Evolutionary conservation across 2,329 filamentous ascomycete species (phyloP), one percentile per base, ranked within the genome.

Genomic region (Hypoxylon sp.): DNA sequence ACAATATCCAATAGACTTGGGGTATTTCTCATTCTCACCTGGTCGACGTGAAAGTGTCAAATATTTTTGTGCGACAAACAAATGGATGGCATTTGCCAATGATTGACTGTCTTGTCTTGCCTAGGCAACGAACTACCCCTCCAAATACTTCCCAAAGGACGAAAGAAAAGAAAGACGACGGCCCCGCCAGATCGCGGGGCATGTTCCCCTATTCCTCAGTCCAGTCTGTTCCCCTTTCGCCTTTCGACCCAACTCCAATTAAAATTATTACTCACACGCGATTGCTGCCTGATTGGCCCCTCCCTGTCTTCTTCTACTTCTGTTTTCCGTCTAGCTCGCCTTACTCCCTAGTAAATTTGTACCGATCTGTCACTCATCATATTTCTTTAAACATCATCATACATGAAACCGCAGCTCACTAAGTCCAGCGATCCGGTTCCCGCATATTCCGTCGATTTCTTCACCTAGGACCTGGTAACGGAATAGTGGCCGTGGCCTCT

Each of bases 281-380:
- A 62, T 69, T 69, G 67, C 52, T 69, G 67, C 67, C 67, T 67
- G 67, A 69, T 67, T 69, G 63, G 66, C 51, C 66, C 67, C 67
- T 69, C 63, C 67, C 27, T 60, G 48, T 56, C 29, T 41, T 63
- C 23, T 56, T 23, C 23, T 9, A 34, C 21, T 51, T 66, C 50
- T 41, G 14, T 47, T 32, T 46, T 45, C 50, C 50, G 47, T 41
- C 46, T 30, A 37, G 32, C 34, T 43, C 12, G 45, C 23, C 47
- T 37, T 25, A n/a, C 43, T 43, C 14, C 32, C 32, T 37, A 5
- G 32, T 39, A 39, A 8, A 2, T 55, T 11, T 19, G n/a, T 41
- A 58, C 47, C 56, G 29, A 65, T 65, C 51, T 55, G 64, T 63
- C 48, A 57, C 57, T 58, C 52, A 54, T 57, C 62, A 63, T 25